Evolutionary conservation across 2,329 filamentous ascomycete genomes (phyloP), one percentile per base, ranked within the genome.

Genomic region (Aspergillus sojae): DNA sequence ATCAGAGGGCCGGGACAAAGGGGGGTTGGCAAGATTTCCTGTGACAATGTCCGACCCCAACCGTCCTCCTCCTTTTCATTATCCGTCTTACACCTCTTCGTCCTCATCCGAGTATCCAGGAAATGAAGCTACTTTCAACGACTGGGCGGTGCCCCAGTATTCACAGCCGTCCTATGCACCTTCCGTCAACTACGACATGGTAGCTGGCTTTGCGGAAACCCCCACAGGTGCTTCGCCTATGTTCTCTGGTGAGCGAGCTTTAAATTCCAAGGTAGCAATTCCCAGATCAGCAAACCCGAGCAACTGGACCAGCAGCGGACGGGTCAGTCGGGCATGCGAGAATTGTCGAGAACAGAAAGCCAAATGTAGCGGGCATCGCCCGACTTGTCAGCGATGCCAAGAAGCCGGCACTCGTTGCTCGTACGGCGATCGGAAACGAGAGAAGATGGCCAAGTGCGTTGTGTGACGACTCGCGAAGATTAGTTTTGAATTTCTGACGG

Each of bases 321-420:
- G 76, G 36, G 75, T 77, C 46, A 75, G 75, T 61, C 74, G 73
- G 39, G 80, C 80, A 5, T 82, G 80, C 61, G 79, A 82, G 66
- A 78, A 78, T 59, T 82, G 80, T 65, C 78, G 80, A 12, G 76
- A 80, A 48, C 75, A 80, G 58, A 82, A 82, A 68, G 80, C 78
- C 60, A 82, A 81, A 71, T 82, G 80, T 70, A 79, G 75, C 65
- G 80, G 80, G 7, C 77, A 81, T 68, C 77, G 75, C 46, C 80
- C 80, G 36, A 71, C 71, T 34, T 82, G 80, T 62, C 72, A 78
- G 60, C 75, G 80, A 56, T 82, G 80, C 64, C 74, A 77, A 68
- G 79, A 81, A 63, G 71, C 76, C 30, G 76, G 76, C 10, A 73
- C 78, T 43, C 64, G 62, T 5, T 82, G 80, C 69, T 77, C 75